Evolutionary conservation across 257 asterid genomes (phyloP).

Genomic region (Cordia subcordata): DNA sequence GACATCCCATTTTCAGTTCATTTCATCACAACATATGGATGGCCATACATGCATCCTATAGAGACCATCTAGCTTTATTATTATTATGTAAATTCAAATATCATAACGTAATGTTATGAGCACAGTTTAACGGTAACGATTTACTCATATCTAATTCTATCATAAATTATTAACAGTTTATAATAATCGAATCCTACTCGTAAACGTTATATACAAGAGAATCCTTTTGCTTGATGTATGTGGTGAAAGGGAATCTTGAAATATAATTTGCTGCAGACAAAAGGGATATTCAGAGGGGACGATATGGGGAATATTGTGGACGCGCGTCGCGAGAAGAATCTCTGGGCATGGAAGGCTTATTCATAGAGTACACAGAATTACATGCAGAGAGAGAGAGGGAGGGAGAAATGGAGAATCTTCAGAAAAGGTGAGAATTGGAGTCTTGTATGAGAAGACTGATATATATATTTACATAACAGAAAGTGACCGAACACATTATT

Average conservation of each 20-base stretch:
- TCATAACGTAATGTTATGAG: no score
- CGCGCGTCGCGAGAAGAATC: constrained; percentile 62
- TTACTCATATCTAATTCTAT: no score
- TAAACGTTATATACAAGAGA: no score
- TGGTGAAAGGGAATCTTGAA: constrained; percentile 26
- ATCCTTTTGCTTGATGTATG: no score
- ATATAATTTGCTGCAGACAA: constrained; percentile 30
- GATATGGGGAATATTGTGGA: constrained; percentile 46
- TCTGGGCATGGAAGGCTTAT: constrained; percentile 27
- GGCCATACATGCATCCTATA: no score
- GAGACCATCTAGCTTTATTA: no score
- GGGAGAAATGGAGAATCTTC: constrained; percentile 65
- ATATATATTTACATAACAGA: no score
- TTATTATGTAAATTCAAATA: no score
- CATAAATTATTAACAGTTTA: no score
- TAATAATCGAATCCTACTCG: no score
- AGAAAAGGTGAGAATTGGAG: constrained; percentile 80
- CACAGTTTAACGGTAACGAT: no score
- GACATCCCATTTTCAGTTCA: background rate
- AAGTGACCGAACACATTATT: constrained; percentile 71
- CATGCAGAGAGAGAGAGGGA: constrained; percentile 17
- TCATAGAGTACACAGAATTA: no score
- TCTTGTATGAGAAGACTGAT: constrained; percentile 69
- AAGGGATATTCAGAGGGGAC: constrained; percentile 71
- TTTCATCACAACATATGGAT: background rate